A percentile compares a stretch with the other conserved stretches of the same genome.
Conservation (phyloP, 164 flowering plant genomes). For the Hamamelis virginiana region DNA sequence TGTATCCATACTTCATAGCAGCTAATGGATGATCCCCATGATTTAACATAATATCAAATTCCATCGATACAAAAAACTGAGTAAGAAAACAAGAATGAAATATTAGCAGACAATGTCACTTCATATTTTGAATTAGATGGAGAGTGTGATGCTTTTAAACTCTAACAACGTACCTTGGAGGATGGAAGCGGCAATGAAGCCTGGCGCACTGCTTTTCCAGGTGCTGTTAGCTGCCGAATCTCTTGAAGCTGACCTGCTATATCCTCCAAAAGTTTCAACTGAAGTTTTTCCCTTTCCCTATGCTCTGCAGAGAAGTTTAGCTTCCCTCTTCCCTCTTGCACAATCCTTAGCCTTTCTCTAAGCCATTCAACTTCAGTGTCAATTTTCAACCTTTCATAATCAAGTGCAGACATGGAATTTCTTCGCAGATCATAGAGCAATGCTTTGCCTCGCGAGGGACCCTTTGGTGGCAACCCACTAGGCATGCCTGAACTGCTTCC, state of each 20-base stretch:
- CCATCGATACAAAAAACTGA: too few relatives aligned
- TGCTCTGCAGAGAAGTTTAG: conserved; percentile 52
- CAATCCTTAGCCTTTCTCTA: conserved; percentile 59
- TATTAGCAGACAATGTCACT: too few relatives aligned
- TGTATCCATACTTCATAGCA: too few relatives aligned
- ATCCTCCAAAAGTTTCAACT: conserved; percentile 66
- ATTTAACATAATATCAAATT: too few relatives aligned
- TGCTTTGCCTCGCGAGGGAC: conserved; percentile 21
- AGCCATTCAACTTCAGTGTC: conserved; percentile 76
- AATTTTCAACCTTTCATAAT: conserved; percentile 68
- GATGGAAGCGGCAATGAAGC: conserved; percentile 63
- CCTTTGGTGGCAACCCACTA: conserved; percentile 31
- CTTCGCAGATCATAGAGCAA: conserved; percentile 38
- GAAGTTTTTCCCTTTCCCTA: conserved; percentile 50
- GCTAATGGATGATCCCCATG: too few relatives aligned
- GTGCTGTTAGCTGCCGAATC: conserved; percentile 55
- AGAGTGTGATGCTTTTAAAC: neutral
- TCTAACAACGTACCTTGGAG: conserved; percentile 52
- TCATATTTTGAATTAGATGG: neutral
- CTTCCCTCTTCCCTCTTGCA: conserved; percentile 77
- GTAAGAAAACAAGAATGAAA: too few relatives aligned
- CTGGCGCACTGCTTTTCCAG: conserved; percentile 49
- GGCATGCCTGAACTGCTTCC: conserved; percentile 41
- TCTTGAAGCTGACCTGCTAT: conserved; percentile 63
- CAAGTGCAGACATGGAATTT: conserved; percentile 66